Evolutionary conservation across 208 protist species (phyloP).

Genomic region (Trypanosoma avium): DNA sequence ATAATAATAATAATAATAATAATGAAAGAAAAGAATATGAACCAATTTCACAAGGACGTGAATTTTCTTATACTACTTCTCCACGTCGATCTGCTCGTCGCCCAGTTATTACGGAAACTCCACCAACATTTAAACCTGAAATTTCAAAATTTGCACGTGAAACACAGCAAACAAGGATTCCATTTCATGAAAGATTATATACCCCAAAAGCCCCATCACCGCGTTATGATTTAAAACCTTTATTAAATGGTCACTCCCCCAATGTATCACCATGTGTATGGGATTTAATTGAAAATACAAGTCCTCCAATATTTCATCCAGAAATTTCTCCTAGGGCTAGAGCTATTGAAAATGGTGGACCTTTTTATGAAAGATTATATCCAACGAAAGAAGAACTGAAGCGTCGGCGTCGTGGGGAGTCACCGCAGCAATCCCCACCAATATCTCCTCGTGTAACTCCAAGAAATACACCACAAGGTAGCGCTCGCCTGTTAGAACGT

Average conservation of each 20-base stretch:
- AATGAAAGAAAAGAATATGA: neutral
- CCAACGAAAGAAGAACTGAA: constrained; percentile 19
- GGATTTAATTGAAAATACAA: constrained; percentile 3
- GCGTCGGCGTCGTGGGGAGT: neutral
- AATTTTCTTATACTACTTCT: too few relatives aligned
- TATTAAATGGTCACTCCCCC: neutral
- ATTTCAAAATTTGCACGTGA: constrained; percentile 24
- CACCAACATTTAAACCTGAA: constrained; percentile 19
- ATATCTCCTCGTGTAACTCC: constrained; percentile 1
- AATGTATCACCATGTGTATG: constrained; percentile 1
- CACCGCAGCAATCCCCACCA: constrained; percentile 3
- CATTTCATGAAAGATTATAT: constrained; percentile 27
- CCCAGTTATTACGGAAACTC: neutral
- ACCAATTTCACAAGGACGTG: neutral
- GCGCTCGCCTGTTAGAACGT: constrained; percentile 1
- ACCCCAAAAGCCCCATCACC: neutral
- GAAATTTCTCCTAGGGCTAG: constrained; percentile 20
- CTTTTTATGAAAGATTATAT: constrained; percentile 20
- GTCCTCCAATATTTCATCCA: constrained; percentile 12
- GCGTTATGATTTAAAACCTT: neutral
- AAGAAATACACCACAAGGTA: constrained; percentile 18
- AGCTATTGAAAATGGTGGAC: constrained; percentile 8
- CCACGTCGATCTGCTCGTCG: neutral
- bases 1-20: too few relatives aligned
- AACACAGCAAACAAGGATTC: neutral